Evolutionary conservation across 2,329 filamentous ascomycete species (phyloP).

Genomic region (Penicillium sp.): DNA sequence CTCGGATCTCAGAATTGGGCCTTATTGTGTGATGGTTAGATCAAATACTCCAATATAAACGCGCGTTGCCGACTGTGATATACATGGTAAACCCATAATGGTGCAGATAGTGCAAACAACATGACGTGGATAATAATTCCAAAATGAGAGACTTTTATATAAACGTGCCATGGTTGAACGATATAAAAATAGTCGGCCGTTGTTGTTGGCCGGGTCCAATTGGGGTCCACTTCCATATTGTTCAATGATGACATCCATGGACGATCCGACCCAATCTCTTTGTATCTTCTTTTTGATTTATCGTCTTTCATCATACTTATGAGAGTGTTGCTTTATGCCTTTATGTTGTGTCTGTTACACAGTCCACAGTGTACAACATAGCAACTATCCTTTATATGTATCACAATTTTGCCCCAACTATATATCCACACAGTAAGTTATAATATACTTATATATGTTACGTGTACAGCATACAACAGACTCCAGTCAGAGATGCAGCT

Average conservation of each 20-base stretch:
- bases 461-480: background rate
- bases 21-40: background rate
- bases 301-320: background rate
- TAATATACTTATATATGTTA: too few relatives aligned
- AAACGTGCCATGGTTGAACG: background rate
- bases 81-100: background rate
- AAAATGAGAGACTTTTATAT: background rate
- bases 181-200: background rate
- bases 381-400: background rate
- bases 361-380: background rate
- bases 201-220: background rate
- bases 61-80: slow-evolving; percentile 7
- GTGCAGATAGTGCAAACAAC: background rate
- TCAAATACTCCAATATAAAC: slow-evolving; percentile 4
- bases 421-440: too few relatives aligned
- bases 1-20: slow-evolving; percentile 5
- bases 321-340: background rate
- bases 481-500: background rate
- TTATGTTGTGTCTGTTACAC: background rate
- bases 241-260: background rate
- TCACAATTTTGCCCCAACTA: background rate
- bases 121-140: background rate
- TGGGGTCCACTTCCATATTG: slow-evolving; percentile 1
- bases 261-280: slow-evolving; percentile 6
- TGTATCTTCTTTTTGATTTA: background rate